Conservation (phyloP, 495 filamentous ascomycete species). For the Aspergillus nanangensis region DNA sequence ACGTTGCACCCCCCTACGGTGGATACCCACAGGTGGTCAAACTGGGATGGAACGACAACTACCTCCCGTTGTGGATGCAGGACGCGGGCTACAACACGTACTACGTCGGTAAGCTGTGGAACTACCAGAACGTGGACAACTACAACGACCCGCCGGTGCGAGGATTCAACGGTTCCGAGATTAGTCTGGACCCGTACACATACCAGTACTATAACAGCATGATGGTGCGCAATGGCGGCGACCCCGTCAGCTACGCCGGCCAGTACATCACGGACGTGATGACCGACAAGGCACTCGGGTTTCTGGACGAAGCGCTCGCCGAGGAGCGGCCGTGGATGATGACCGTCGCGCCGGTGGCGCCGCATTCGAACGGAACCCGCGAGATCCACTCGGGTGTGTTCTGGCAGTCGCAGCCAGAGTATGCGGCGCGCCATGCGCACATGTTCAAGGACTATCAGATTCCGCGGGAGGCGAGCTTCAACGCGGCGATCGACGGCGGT, state of each 20-base stretch:
- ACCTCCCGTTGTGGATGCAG: slow-evolving; percentile 66
- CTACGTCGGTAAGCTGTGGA: slow-evolving; percentile 68
- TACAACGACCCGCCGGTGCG: slow-evolving; percentile 52
- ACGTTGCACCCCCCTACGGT: slow-evolving; percentile 55
- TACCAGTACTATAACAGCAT: slow-evolving; percentile 60
- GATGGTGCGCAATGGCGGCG: slow-evolving; percentile 53
- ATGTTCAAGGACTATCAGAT: slow-evolving; percentile 24
- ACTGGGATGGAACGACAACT: slow-evolving; percentile 60
- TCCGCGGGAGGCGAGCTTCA: slow-evolving; percentile 28
- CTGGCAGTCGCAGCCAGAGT: slow-evolving; percentile 28
- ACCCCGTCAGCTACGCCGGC: slow-evolving; percentile 46
- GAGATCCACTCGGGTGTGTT: slow-evolving; percentile 5
- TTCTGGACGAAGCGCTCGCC: slow-evolving; percentile 52
- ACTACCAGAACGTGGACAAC: slow-evolving; percentile 53
- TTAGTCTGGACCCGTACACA: slow-evolving; percentile 64
- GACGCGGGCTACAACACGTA: slow-evolving; percentile 63
- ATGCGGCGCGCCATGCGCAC: slow-evolving; percentile 23
- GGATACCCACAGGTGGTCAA: slow-evolving; percentile 62
- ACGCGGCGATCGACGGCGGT: slow-evolving; percentile 39
- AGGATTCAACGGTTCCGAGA: slow-evolving; percentile 53
- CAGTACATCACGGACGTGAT: slow-evolving; percentile 59
- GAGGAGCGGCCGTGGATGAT: slow-evolving; percentile 57
- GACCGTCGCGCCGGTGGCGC: slow-evolving; percentile 59
- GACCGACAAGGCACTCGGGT: slow-evolving; percentile 49
- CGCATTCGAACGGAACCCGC: slow-evolving; percentile 41